Conservation (phyloP, 306 rosid genomes). For the Crotalaria pallida region DNA sequence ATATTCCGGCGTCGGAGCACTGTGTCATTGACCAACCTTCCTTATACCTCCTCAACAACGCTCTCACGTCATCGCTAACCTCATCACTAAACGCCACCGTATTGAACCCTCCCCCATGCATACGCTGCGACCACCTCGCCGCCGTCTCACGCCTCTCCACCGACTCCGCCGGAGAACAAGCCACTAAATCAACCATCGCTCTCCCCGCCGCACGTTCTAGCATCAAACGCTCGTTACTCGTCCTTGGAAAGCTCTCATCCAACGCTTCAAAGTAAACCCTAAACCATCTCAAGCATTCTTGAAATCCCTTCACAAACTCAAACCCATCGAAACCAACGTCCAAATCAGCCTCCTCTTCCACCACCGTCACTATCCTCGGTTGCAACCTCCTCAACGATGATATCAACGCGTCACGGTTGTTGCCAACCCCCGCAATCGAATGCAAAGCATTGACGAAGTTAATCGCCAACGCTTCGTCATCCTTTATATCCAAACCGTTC, state of each 20-base stretch:
- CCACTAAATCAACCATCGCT: constrained; percentile 74
- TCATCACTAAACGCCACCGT: constrained; percentile 73
- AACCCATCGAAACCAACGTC: constrained; percentile 62
- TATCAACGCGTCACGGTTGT: constrained; percentile 50
- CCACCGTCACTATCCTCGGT: constrained; percentile 73
- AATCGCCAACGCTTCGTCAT: constrained; percentile 78
- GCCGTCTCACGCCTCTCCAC: constrained; percentile 73
- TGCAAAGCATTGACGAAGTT: constrained; percentile 69
- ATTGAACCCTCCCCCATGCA: constrained; percentile 60
- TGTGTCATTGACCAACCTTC: constrained; percentile 88
- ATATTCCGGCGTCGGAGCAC: constrained; percentile 68
- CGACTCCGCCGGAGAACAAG: constrained; percentile 47
- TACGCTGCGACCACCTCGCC: constrained; percentile 54
- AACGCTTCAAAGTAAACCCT: constrained; percentile 85
- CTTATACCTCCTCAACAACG: constrained; percentile 76
- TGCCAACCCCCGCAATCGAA: constrained; percentile 35
- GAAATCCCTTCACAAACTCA: constrained; percentile 64
- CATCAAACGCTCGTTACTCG: constrained; percentile 70
- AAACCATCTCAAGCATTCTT: constrained; percentile 89
- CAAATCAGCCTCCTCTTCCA: constrained; percentile 88
- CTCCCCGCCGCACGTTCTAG: constrained; percentile 77
- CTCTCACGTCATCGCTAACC: constrained; percentile 79
- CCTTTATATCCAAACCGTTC: constrained; percentile 36
- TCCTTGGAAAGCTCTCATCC: constrained; percentile 71
- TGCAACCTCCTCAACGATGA: constrained; percentile 40